A percentile compares a stretch with the other conserved stretches of the same genome.
These are phyloP conservation scores for Orbilia oligospora DNA, from an alignment of 2,329 filamentous ascomycete genomes.

Conservation along the genomic window DNA sequence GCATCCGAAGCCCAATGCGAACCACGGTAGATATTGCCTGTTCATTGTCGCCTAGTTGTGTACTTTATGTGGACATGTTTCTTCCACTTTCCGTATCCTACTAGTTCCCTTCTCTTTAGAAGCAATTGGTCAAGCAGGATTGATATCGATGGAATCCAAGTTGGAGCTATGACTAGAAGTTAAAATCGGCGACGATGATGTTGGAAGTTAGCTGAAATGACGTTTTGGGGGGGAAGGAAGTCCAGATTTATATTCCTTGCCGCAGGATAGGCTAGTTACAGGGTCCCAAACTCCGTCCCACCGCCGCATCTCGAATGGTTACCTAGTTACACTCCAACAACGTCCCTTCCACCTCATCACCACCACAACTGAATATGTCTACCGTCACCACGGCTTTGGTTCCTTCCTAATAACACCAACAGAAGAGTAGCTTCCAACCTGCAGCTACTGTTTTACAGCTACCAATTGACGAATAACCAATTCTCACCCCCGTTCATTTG, in stretches of 20 bases:
- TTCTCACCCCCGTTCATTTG: not conserved
- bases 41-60: no score
- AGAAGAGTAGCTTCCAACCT: not conserved
- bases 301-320: not conserved
- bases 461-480: not conserved
- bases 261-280: not conserved
- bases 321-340: not conserved
- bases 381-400: constrained; percentile 1
- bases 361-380: not conserved
- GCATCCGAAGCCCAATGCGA: constrained; percentile 47
- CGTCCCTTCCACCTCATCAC: not conserved
- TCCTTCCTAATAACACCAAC: constrained; percentile 1
- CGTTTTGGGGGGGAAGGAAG: not conserved
- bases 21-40: constrained; percentile 42
- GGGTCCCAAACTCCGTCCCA: not conserved
- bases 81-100: not conserved
- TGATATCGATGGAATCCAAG: no score
- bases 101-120: not conserved
- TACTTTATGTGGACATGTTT: not conserved
- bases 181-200: constrained; percentile 6
- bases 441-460: not conserved
- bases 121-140: not conserved
- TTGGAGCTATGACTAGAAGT: not conserved
- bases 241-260: not conserved
- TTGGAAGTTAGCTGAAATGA: not conserved